Evolutionary conservation across 768 basidiomycete genomes (phyloP), one percentile per base, ranked within the genome.

Genomic region (Rhodotorula babjevae): DNA sequence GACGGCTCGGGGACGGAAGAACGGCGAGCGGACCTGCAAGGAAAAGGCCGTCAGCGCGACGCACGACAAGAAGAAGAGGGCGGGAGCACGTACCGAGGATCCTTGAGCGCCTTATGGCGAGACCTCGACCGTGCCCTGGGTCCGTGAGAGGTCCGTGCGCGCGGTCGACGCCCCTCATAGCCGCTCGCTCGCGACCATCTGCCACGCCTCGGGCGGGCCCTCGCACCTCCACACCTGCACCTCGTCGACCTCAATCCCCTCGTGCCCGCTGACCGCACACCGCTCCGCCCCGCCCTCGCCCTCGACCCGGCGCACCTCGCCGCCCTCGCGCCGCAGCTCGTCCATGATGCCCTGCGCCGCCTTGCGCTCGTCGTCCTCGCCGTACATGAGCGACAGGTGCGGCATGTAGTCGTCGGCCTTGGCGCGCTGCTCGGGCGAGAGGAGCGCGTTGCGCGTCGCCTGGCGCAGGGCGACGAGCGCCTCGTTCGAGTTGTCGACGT

Each of bases 391-490:
- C 1, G 40, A 47, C 27, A 70, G 53, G 44, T 74, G 73, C 42
- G 73, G 73, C 36, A 74, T 61, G 47, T 67, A 74, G 15, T 66
- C 72, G 60, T 69, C 67, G 19, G 25, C 57, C 40, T 21, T 27
- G 3, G 29, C 62, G 3, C 10, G 23, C 10, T 50, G 18, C 1
- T 46, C 58, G 16, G 50, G 14, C 14, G 44, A 40, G 2, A 67
- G 33, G 6, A 66, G 53, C 3, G n/a, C 40, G 5, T 4, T 11
- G 7, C 68, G 46, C 11, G 67, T 61, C 1, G 36, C 31, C 11
- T 16, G 18, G 8, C 68, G 33, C 18, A 67, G 47, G 18, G 27
- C 27, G 8, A 25, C 2, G 23, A 70, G 53, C 50, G 31, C 9
- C 31, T 33, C 53, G 36, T 40, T 33, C 3, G 52, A 31, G 6